A percentile compares a stretch with the other conserved stretches of the same genome.
Conservation (phyloP, 2,329 filamentous ascomycete species). For the Cyphellophora attinorum region DNA sequence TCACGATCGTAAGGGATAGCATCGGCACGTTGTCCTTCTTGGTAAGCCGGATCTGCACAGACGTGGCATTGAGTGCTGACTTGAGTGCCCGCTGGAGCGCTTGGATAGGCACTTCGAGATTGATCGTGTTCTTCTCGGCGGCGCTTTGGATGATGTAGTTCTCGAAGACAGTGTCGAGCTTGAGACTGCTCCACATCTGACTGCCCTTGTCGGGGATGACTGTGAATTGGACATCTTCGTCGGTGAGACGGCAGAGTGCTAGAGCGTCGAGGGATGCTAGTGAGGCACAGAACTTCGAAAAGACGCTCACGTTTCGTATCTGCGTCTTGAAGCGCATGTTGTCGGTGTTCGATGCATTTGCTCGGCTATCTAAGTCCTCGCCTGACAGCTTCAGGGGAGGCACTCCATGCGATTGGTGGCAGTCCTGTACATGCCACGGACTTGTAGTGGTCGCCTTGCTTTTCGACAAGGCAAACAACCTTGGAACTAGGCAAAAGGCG, state of each 20-base stretch:
- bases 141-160: slow-evolving; percentile 80
- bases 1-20: slow-evolving; percentile 81
- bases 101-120: slow-evolving; percentile 85
- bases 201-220: slow-evolving; percentile 90
- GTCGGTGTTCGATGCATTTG: no score
- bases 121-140: slow-evolving; percentile 76
- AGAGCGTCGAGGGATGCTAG: slow-evolving; percentile 65
- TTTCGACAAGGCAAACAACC: no score
- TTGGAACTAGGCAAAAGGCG: no score
- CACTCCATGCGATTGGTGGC: no score
- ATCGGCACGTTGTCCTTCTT: slow-evolving; percentile 85
- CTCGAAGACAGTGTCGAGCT: slow-evolving; percentile 75
- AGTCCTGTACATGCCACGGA: no score
- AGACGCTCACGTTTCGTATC: slow-evolving; percentile 41
- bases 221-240: slow-evolving; percentile 83
- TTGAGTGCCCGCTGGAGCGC: slow-evolving; percentile 84
- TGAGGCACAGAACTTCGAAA: slow-evolving; percentile 52
- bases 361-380: no score
- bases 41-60: slow-evolving; percentile 77
- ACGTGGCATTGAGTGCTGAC: slow-evolving; percentile 71
- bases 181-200: slow-evolving; percentile 84
- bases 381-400: no score
- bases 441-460: no score
- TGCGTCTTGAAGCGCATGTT: slow-evolving; percentile 48
- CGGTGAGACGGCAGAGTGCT: slow-evolving; percentile 81